These are phyloP conservation scores for Cryptococcus sp. DNA, from an alignment of 1,284 basidiomycete species.

Conservation along the genomic window DNA sequence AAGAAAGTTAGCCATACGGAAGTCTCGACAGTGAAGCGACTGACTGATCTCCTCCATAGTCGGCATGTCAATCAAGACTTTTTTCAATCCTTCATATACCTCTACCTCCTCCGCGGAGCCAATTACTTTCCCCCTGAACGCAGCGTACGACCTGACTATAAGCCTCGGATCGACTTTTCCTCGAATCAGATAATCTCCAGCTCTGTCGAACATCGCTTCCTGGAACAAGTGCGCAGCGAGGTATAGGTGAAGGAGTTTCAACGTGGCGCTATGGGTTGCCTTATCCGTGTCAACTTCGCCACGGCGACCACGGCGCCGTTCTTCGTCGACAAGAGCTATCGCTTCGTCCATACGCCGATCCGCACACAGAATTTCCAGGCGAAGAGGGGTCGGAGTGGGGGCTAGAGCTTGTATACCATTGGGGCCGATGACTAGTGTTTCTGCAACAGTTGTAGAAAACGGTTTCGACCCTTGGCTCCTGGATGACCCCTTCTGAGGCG, in stretches of 20 bases:
- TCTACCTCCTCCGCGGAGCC: constrained; percentile 49
- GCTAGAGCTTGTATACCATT: constrained; percentile 50
- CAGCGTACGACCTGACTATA: constrained; percentile 52
- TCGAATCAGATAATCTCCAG: constrained; percentile 49
- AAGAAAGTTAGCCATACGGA: not conserved
- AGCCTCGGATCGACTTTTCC: constrained; percentile 52
- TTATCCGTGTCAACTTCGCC: constrained; percentile 49
- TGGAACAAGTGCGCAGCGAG: constrained; percentile 51
- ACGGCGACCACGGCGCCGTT: constrained; percentile 42
- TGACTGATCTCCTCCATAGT: constrained; percentile 53
- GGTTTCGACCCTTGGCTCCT: constrained; percentile 25
- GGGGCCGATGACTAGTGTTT: constrained; percentile 51
- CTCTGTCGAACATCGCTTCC: constrained; percentile 52
- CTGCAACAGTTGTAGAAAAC: constrained; percentile 44
- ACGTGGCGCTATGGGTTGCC: constrained; percentile 40
- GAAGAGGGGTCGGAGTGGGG: constrained; percentile 47
- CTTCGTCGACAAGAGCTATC: constrained; percentile 48
- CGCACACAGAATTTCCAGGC: constrained; percentile 48
- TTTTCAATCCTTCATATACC: constrained; percentile 48
- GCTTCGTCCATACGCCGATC: constrained; percentile 52
- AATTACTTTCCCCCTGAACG: constrained; percentile 46
- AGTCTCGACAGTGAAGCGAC: constrained; percentile 16
- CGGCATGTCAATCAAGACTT: constrained; percentile 37
- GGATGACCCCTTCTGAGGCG: constrained; percentile 26
- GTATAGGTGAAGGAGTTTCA: constrained; percentile 48